A percentile compares a stretch with the other conserved stretches of the same genome.
phyloP scores from a whole-genome alignment of 495 filamentous ascomycete species.

The Penicillium egyptiacum region DNA sequence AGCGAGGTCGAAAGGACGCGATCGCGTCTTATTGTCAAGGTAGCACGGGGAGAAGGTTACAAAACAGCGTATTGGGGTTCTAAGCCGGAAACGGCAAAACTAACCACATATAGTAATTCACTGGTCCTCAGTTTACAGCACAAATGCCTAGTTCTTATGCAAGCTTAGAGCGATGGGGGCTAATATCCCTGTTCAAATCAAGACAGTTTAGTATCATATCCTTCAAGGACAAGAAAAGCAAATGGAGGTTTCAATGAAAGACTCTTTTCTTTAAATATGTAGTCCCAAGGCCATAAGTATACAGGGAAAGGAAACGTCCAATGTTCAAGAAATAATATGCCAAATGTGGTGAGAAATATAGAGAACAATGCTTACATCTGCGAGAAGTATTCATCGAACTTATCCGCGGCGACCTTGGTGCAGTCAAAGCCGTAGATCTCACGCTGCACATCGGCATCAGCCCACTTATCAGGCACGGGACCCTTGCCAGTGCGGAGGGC shows the following conservation, averaged over 20 bases:
- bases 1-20: no score
- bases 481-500: constrained; percentile 59
- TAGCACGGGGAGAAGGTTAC: no score
- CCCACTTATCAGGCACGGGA: constrained; percentile 75
- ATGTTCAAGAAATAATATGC: constrained; percentile 1
- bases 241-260: constrained; percentile 3
- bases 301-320: constrained; percentile 2
- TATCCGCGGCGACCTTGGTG: constrained; percentile 57
- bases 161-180: constrained; percentile 11
- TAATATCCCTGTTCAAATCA: constrained; percentile 5
- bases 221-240: not conserved
- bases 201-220: constrained; percentile 7
- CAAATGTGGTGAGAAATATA: constrained; percentile 1
- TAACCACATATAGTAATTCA: no score
- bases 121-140: no score
- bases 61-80: no score
- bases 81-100: no score
- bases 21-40: no score
- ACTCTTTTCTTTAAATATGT: not conserved
- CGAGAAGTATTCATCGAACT: constrained; percentile 61
- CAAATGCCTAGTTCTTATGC: constrained; percentile 3
- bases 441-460: constrained; percentile 72
- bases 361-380: constrained; percentile 30
- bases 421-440: constrained; percentile 75
- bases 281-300: constrained; percentile 8